Evolutionary conservation across 2,329 filamentous ascomycete genomes (phyloP), one percentile per base, ranked within the genome.

Genomic region (Blastomyces silverae): DNA sequence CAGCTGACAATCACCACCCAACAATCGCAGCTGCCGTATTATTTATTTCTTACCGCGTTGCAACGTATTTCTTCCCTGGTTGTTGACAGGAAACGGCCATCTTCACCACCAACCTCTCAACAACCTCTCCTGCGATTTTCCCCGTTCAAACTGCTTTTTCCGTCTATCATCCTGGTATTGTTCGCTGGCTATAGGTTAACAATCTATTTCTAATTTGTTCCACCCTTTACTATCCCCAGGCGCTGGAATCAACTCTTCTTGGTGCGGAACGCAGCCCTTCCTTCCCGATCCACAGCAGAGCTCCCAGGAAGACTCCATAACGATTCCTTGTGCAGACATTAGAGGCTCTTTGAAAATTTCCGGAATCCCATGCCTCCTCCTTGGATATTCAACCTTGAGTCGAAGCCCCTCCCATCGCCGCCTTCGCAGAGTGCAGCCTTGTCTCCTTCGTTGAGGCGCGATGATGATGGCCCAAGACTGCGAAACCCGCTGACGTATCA

Each of bases 21-120:
- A 28, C 37, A 44, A 59, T 59, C 37, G 56, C 56, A 25, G 22
- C 56, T 59, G 56, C 34, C 56, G 56, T 59, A 42, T 59, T 20
- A 1, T 42, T 25, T 39, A 28, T 52, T 22, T 25, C 17, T 44
- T 44, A 4, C 42, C 1, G 46, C 6, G 46, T 22, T 50, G 20
- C 46, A 50, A 22, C 46, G 20, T 28, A 52, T 28, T 39, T 39
- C 10, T 39, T 39, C 37, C 31, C 31, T 8, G 11, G 50, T 53
- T 31, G 50, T 53, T 53, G 50, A 53, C 50, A 25, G 25, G 50
- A 53, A 53, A 53, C 50, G 25, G 50, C 15, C n/a, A 31, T 2
- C 22, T 28, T 22, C 50, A 50, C 20, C 20, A 50, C 46, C 20
- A 22, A 11, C 46, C 7, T 37, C 37, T 37, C 37, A 39, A 11